Percentiles rank a stretch among this genome's conserved stretches.
Conservation (phyloP, 73 alveolate genomes). For the Tetrahymena elliotti region DNA sequence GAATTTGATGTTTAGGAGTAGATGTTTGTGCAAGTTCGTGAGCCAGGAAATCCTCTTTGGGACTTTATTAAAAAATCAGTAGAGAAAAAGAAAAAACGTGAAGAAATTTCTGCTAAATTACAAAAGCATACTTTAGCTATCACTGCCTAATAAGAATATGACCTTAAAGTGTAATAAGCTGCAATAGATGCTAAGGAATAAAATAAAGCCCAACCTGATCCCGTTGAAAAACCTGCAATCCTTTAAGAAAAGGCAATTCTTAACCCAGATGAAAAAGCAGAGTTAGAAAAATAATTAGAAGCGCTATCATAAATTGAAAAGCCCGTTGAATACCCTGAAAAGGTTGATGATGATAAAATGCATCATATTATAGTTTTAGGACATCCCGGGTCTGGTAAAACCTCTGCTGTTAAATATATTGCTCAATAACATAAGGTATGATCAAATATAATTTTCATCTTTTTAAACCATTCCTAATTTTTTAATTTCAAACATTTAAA, state of each 20-base stretch:
- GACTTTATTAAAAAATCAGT: conserved; percentile 61
- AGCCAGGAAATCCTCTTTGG: conserved; percentile 97
- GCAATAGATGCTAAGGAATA: conserved; percentile 1
- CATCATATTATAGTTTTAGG: conserved; percentile 76
- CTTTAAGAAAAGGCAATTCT: conserved; percentile 34
- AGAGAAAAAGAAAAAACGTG: conserved; percentile 74
- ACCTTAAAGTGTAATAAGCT: conserved; percentile 61
- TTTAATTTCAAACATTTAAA: no score
- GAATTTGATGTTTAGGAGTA: conserved; percentile 62
- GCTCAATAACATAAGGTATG: conserved; percentile 71
- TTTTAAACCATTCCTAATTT: no score
- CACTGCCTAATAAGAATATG: conserved; percentile 52
- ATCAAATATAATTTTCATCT: no score
- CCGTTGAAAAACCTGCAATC: background rate
- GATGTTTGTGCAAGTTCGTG: conserved; percentile 68
- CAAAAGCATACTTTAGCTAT: conserved; percentile 67
- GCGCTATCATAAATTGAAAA: conserved; percentile 75
- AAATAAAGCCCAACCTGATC: background rate
- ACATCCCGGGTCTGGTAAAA: conserved; percentile 89
- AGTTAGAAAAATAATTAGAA: conserved; percentile 47
- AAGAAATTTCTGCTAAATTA: conserved; percentile 64
- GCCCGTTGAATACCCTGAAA: conserved; percentile 45
- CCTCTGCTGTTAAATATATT: conserved; percentile 77
- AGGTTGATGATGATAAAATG: conserved; percentile 17
- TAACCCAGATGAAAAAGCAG: conserved; percentile 55